These are phyloP conservation scores for Thamnidium elegans DNA, from an alignment of 192 early-diverging fungal species.

Conservation along the genomic window DNA sequence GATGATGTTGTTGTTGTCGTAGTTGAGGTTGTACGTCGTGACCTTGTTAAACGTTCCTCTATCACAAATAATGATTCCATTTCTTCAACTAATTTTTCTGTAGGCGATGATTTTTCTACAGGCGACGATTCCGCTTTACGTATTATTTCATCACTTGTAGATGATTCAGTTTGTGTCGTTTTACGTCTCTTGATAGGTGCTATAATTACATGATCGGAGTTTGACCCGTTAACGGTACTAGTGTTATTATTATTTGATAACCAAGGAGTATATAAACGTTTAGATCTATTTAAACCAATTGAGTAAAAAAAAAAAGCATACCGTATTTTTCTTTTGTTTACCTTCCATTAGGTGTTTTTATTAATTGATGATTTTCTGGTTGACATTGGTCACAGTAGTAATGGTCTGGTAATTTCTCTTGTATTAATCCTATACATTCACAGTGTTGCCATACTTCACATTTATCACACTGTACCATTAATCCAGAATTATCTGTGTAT, in stretches of 20 bases:
- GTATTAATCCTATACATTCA: conserved; percentile 82
- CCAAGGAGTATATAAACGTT: conserved; percentile 3
- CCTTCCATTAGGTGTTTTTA: conserved; percentile 40
- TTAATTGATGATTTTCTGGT: conserved; percentile 75
- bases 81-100: no score
- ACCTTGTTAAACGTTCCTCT: conserved; percentile 5
- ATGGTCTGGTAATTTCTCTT: conserved; percentile 77
- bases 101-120: no score
- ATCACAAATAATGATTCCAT: no score
- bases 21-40: background rate
- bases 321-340: conserved; percentile 17
- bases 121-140: no score
- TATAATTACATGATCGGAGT: background rate
- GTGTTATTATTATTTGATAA: no score
- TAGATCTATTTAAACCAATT: background rate
- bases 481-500: conserved; percentile 51
- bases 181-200: no score
- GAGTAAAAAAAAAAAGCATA: background rate
- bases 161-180: no score
- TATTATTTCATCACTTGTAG: no score
- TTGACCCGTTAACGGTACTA: background rate
- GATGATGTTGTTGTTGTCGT: background rate
- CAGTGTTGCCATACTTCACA: conserved; percentile 95
- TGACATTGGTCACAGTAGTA: conserved; percentile 92
- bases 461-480: conserved; percentile 93